Base-by-base conservation (phyloP, 345 rosid genomes). In the Schrenkiella parvula region DNA sequence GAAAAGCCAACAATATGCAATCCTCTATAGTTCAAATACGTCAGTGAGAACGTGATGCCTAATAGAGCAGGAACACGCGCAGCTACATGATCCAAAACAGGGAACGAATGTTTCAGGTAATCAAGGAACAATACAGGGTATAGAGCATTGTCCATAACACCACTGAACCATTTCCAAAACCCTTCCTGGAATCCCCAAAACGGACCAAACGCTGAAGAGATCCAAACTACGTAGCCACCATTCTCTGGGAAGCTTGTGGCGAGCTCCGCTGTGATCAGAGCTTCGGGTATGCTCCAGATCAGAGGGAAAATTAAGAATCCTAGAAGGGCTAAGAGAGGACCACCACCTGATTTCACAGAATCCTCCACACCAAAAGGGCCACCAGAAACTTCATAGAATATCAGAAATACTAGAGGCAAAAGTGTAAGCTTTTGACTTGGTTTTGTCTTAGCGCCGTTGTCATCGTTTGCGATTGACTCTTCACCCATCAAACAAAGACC, bases 121-220 rank as follows among this genome's bases (percentile, higher is more conserved):
- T 93, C 98, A 32, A 90, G 87, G 66, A 93, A 90, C 76, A 90
- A 34, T 0, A 90, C 95, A 35, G 97, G 98, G 70, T 93, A 90
- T 1, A 93, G 83, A 38, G 97, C 97, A 85, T 93, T 90, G 68
- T 93, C 98, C 85, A 93, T 86, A 56, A 93, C 97, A 35, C 98
- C 97, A 81, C 98, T 93, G 65, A 93, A 82, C 97, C 97, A 90
- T 84, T 93, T 93, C 97, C 97, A 89, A 54, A 89, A 89, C 13
- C 98, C 96, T 80, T 93, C 96, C 47, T 90, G 97, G 68, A 90
- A 90, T 7, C 97, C 97, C 98, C 98, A 90, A 57, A 89, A 93
- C 18, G 91, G 86, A 54, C 96, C 97, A 75, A 90, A 89, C 9
- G 98, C 97, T 15, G 96, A 85, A 63, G 98, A 85, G 52, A 90